Evolutionary conservation across 257 asterid genomes (phyloP).

Genomic region (Gentiana macrophylla): DNA sequence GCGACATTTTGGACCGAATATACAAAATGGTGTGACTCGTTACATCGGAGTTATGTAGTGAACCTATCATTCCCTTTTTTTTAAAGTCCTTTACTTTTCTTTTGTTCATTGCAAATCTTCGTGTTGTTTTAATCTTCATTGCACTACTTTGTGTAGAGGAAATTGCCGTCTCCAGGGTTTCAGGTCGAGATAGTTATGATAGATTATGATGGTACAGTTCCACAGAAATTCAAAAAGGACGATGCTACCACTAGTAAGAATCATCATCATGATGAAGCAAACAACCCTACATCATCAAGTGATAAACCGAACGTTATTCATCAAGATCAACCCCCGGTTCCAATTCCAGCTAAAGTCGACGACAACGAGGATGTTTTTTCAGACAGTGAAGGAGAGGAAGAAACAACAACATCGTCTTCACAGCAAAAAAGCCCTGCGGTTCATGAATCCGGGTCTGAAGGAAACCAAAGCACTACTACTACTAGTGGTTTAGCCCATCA

Average conservation of each 20-base stretch:
- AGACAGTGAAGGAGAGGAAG: slow-evolving; percentile 84
- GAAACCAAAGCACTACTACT: slow-evolving; percentile 27
- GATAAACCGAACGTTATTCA: slow-evolving; percentile 26
- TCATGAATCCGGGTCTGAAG: slow-evolving; percentile 20
- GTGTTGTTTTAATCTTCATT: too few relatives aligned
- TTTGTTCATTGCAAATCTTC: neutral
- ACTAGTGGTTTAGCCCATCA: slow-evolving; percentile 15
- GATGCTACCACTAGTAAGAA: slow-evolving; percentile 11
- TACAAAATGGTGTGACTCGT: slow-evolving; percentile 1
- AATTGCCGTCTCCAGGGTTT: slow-evolving; percentile 93
- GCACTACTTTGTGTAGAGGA: slow-evolving; percentile 47
- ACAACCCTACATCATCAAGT: slow-evolving; percentile 31
- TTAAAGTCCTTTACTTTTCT: neutral
- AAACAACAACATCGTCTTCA: slow-evolving; percentile 20
- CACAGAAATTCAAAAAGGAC: slow-evolving; percentile 30
- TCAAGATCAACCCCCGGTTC: slow-evolving; percentile 24
- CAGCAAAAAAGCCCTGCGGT: slow-evolving; percentile 16
- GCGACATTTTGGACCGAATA: neutral
- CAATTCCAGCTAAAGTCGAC: slow-evolving; percentile 29
- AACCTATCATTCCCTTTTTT: neutral
- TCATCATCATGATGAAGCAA: slow-evolving; percentile 14
- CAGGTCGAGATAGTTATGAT: slow-evolving; percentile 83
- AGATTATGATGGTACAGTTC: slow-evolving; percentile 58
- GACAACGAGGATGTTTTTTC: slow-evolving; percentile 77
- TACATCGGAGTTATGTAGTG: neutral